Evolutionary conservation across 179 eudicot species (phyloP).

Genomic region (Camellia oleifera): DNA sequence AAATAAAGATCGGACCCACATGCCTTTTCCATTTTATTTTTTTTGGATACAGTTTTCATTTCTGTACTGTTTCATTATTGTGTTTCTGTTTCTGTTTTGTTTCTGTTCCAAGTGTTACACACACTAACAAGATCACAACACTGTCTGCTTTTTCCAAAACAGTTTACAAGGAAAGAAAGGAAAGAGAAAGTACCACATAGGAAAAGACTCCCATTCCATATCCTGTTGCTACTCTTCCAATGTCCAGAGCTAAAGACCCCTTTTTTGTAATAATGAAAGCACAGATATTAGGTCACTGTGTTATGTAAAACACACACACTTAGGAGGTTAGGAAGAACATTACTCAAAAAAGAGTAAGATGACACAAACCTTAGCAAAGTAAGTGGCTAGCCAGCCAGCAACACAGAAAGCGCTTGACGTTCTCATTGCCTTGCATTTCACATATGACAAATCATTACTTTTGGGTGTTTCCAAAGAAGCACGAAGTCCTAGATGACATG

Average conservation of each 20-base stretch:
- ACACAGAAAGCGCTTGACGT: constrained; percentile 61
- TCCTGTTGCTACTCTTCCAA: constrained; percentile 91
- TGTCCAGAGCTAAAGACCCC: constrained; percentile 55
- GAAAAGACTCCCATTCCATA: constrained; percentile 95
- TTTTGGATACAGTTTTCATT: no score
- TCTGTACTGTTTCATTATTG: no score
- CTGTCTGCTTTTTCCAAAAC: no score
- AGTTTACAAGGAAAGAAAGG: not conserved
- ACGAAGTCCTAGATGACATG: no score
- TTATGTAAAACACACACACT: no score
- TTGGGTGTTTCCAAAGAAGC: not conserved
- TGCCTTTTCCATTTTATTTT: no score
- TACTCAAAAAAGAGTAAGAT: not conserved
- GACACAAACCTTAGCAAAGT: constrained; percentile 64
- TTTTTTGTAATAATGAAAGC: constrained; percentile 15
- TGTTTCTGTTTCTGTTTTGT: no score
- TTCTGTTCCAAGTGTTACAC: no score
- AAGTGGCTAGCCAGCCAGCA: constrained; percentile 87
- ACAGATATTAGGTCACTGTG: not conserved
- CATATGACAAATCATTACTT: not conserved
- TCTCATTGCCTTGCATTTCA: constrained; percentile 63
- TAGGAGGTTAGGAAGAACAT: not conserved
- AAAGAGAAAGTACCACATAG: constrained; percentile 56
- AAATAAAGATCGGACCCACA: no score
- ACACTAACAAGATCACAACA: no score